Evolutionary conservation across 306 rosid species (phyloP).

Genomic region (Vachellia collinsii): DNA sequence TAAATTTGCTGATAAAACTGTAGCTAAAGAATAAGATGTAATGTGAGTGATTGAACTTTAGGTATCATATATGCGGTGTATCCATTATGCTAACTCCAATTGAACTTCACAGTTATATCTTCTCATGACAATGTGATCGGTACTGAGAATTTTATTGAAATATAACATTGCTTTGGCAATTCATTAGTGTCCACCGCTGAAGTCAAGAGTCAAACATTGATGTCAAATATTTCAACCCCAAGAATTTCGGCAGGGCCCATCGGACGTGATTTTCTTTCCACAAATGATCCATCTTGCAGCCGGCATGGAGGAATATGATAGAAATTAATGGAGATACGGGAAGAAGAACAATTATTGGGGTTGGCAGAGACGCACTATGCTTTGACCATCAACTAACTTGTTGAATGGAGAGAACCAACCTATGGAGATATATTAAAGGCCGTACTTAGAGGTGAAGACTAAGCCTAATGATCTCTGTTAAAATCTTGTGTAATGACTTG

Average conservation of each 20-base stretch:
- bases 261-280: neutral
- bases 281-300: neutral
- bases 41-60: neutral
- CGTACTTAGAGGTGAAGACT: neutral
- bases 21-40: neutral
- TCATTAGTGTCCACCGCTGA: neutral
- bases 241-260: neutral
- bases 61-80: neutral
- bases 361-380: neutral
- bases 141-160: neutral
- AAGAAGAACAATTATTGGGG: neutral
- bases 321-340: neutral
- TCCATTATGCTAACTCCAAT: neutral
- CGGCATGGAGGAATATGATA: neutral
- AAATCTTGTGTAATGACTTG: neutral
- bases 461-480: neutral
- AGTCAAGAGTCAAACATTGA: neutral
- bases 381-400: slow-evolving; percentile 1
- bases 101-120: neutral
- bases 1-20: neutral
- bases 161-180: neutral
- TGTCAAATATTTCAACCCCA: neutral
- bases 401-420: neutral
- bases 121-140: neutral
- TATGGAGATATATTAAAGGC: neutral